Percentiles rank a stretch among this genome's conserved stretches.
Conservation (phyloP, 208 protist genomes). For the Leishmania turanica region DNA sequence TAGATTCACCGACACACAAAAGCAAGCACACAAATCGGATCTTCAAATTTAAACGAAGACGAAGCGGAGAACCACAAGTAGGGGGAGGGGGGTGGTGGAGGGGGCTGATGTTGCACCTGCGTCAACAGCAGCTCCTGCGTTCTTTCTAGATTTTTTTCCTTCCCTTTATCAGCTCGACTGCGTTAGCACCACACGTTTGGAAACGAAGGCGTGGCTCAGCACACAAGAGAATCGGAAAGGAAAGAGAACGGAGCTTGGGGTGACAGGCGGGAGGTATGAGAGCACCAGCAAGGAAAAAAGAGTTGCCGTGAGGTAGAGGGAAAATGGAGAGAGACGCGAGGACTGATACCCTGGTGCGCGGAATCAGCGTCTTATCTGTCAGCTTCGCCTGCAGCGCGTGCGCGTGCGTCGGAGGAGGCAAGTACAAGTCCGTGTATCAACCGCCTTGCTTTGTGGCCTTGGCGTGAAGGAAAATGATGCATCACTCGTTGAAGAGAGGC, state of each 20-base stretch:
- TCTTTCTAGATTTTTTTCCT: neutral
- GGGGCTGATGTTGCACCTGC: neutral
- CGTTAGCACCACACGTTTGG: neutral
- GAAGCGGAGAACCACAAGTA: neutral
- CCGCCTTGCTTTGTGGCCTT: neutral
- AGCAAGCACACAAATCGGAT: neutral
- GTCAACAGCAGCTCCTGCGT: neutral
- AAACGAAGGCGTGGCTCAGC: neutral
- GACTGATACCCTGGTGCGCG: neutral
- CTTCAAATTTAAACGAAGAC: neutral
- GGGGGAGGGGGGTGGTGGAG: too few relatives aligned
- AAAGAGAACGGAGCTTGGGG: neutral
- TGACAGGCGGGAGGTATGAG: neutral
- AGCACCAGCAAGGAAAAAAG: neutral
- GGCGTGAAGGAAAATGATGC: neutral
- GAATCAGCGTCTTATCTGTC: neutral
- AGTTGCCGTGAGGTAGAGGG: neutral
- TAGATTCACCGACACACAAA: neutral
- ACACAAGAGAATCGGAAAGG: slow-evolving; percentile 8
- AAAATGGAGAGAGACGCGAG: neutral
- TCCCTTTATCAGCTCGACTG: neutral
- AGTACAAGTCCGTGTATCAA: neutral
- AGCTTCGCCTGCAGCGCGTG: neutral
- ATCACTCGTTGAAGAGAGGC: neutral
- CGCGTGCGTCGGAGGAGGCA: neutral